phyloP scores from a whole-genome alignment of 805 yeast species.

The Schwanniomyces vanrijiae region DNA sequence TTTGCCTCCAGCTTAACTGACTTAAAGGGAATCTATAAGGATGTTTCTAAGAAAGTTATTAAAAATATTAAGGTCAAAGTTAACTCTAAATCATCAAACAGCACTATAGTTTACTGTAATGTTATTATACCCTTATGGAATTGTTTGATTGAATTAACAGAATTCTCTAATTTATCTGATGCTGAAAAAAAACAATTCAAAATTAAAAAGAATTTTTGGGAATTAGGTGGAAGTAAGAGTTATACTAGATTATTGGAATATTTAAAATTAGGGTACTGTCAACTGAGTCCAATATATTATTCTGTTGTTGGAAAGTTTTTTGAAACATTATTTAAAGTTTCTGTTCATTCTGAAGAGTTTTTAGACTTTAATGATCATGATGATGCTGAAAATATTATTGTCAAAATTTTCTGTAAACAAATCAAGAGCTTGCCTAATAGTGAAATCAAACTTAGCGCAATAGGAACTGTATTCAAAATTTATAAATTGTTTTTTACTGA shows the following conservation, averaged over 20 bases:
- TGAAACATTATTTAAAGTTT: conserved; percentile 10
- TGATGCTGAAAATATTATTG: conserved; percentile 18
- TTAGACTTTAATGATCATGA: conserved; percentile 16
- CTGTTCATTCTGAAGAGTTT: conserved; percentile 14
- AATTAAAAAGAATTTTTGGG: conserved; percentile 55
- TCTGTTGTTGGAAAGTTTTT: conserved; percentile 22
- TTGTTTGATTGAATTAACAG: conserved; percentile 43
- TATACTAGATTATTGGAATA: conserved; percentile 46
- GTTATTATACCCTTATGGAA: conserved; percentile 50
- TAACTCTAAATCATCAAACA: conserved; percentile 20
- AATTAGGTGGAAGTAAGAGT: conserved; percentile 41
- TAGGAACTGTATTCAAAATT: conserved; percentile 18
- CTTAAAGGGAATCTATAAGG: conserved; percentile 31
- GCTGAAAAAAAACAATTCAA: conserved; percentile 8
- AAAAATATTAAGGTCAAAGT: conserved; percentile 41
- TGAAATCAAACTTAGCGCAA: conserved; percentile 16
- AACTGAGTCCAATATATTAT: conserved; percentile 54
- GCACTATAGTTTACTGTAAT: conserved; percentile 44
- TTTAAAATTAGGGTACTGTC: conserved; percentile 53
- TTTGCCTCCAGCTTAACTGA: conserved; percentile 14
- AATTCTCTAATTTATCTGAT: conserved; percentile 11
- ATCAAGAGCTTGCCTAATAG: conserved; percentile 13
- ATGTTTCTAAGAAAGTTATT: conserved; percentile 44
- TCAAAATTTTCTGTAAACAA: conserved; percentile 16
- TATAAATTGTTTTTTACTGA: conserved; percentile 12